Percentiles rank a stretch among this genome's conserved stretches.
Evolutionary conservation across 202 grass and related monocot genomes (phyloP).

Genomic region (Carex sylvatica): DNA sequence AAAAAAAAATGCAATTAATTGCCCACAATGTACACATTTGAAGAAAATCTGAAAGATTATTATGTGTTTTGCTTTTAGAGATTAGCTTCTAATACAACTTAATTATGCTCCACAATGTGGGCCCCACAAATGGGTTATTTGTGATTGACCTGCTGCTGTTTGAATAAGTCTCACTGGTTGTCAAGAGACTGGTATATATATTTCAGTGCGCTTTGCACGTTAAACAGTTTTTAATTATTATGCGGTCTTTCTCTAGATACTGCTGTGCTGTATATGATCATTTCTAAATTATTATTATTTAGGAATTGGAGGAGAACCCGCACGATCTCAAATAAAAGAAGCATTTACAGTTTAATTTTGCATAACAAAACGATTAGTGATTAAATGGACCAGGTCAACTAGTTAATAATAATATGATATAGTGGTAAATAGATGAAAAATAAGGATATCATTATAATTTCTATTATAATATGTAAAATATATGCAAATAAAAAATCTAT

Average conservation of each 20-base stretch:
- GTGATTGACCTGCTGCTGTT: background rate
- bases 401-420: background rate
- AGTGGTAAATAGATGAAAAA: too few relatives aligned
- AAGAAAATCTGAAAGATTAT: background rate
- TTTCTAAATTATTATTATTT: background rate
- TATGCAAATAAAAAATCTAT: background rate
- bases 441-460: too few relatives aligned
- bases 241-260: background rate
- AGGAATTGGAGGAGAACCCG: background rate
- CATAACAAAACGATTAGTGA: too few relatives aligned
- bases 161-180: background rate
- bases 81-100: background rate
- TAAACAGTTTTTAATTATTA: background rate
- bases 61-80: conserved; percentile 3
- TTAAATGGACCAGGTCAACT: background rate
- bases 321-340: too few relatives aligned
- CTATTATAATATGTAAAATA: too few relatives aligned
- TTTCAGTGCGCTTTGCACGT: conserved; percentile 1
- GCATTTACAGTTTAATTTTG: too few relatives aligned
- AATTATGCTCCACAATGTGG: conserved; percentile 2
- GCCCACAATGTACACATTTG: background rate
- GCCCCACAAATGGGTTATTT: background rate
- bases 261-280: background rate
- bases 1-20: background rate
- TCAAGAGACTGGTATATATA: background rate